These are phyloP conservation scores for Schizophyllum amplum DNA, from an alignment of 1,284 basidiomycete genomes.

Conservation along the genomic window DNA sequence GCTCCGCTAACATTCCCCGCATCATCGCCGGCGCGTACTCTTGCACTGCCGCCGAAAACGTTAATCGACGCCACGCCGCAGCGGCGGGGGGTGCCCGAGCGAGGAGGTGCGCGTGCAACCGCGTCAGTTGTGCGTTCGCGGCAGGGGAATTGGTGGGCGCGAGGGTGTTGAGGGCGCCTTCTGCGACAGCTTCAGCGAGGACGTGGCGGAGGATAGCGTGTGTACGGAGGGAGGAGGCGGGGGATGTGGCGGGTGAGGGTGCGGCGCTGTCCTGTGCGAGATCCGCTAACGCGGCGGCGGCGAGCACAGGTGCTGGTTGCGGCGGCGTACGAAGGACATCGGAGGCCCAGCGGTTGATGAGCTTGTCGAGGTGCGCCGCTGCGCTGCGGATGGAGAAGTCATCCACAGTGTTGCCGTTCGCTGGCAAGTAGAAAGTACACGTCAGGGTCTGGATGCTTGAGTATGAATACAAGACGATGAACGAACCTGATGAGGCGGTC, in stretches of 20 bases:
- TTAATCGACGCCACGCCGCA: slow-evolving; percentile 77
- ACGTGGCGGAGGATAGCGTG: slow-evolving; percentile 72
- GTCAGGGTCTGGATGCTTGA: slow-evolving; percentile 20
- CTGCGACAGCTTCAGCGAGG: slow-evolving; percentile 66
- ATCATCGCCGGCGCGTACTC: slow-evolving; percentile 61
- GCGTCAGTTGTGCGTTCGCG: slow-evolving; percentile 70
- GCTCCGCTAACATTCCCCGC: slow-evolving; percentile 53
- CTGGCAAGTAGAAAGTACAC: background rate
- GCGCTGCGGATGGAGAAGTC: slow-evolving; percentile 61
- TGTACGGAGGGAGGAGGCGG: slow-evolving; percentile 55
- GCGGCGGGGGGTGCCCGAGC: slow-evolving; percentile 73
- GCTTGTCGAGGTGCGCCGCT: slow-evolving; percentile 68
- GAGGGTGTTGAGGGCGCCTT: slow-evolving; percentile 73
- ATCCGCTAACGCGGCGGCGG: slow-evolving; percentile 52
- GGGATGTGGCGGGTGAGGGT: slow-evolving; percentile 28
- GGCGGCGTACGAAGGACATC: slow-evolving; percentile 57
- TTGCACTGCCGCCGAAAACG: slow-evolving; percentile 75
- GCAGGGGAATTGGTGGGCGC: slow-evolving; percentile 72
- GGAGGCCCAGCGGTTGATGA: slow-evolving; percentile 78
- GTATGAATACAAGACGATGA: no score
- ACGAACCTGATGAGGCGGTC: no score
- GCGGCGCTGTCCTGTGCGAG: no score
- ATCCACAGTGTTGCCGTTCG: slow-evolving; percentile 53
- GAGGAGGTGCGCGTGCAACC: slow-evolving; percentile 80
- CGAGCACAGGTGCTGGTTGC: slow-evolving; percentile 42